These are phyloP conservation scores for Russula ochroleuca DNA, from an alignment of 768 basidiomycete genomes.

Conservation along the genomic window DNA sequence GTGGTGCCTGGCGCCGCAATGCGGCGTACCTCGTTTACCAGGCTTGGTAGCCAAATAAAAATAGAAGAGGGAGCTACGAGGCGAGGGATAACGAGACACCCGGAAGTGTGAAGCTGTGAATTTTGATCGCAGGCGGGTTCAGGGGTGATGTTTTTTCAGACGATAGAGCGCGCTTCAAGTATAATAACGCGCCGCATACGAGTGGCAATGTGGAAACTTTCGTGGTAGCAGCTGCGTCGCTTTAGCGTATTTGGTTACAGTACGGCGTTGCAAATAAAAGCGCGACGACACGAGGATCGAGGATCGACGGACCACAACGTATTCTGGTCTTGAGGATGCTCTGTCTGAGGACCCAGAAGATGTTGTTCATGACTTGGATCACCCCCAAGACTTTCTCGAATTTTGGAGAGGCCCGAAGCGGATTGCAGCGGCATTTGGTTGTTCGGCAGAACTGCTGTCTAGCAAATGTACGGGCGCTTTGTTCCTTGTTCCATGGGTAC, in stretches of 20 bases:
- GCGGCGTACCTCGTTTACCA: conserved; percentile 2
- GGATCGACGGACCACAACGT: not conserved
- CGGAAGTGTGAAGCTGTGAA: not conserved
- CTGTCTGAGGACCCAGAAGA: not conserved
- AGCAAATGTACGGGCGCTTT: too few species aligned
- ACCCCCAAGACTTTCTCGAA: too few species aligned
- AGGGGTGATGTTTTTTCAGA: not conserved
- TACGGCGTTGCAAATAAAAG: not conserved
- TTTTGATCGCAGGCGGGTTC: not conserved
- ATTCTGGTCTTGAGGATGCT: not conserved
- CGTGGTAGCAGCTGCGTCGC: not conserved
- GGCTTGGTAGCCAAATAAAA: conserved; percentile 13
- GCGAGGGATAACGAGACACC: not conserved
- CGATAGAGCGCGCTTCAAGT: too few species aligned
- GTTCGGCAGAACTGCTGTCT: too few species aligned
- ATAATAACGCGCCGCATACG: not conserved
- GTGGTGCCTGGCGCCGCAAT: conserved; percentile 9
- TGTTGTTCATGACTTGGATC: too few species aligned
- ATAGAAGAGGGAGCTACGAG: not conserved
- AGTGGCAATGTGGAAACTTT: not conserved
- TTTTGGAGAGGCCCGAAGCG: too few species aligned
- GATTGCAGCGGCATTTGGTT: too few species aligned
- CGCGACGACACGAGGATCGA: not conserved
- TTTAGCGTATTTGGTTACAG: not conserved
- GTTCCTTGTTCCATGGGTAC: too few species aligned